Evolutionary conservation across 2,329 filamentous ascomycete genomes (phyloP).

Genomic region (Zymoseptoria pseudotritici): DNA sequence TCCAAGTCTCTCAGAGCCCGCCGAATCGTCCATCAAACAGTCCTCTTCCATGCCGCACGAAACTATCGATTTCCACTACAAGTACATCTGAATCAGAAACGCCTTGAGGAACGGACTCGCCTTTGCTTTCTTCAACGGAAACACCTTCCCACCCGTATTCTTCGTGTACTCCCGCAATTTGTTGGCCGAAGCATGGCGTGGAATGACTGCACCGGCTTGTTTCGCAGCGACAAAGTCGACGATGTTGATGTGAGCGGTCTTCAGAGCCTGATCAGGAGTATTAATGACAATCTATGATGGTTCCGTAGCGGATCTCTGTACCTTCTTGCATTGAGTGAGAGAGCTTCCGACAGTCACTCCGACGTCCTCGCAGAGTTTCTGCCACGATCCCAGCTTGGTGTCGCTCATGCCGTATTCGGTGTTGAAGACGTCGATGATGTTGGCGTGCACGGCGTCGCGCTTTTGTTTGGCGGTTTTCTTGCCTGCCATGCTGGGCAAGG

Average conservation of each 20-base stretch:
- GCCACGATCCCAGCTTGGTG: conserved; percentile 5
- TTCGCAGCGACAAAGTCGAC: conserved; percentile 14
- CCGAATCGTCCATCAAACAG: too few species aligned
- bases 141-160: conserved; percentile 5
- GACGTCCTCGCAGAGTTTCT: conserved; percentile 16
- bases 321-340: conserved; percentile 19
- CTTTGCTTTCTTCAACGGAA: conserved; percentile 16
- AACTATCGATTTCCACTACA: too few species aligned
- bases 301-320: background rate
- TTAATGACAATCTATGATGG: background rate
- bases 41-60: too few species aligned
- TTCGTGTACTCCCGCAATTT: conserved; percentile 13
- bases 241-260: conserved; percentile 13
- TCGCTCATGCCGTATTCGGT: conserved; percentile 3
- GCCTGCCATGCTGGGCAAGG: background rate
- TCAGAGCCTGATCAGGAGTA: conserved; percentile 6
- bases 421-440: conserved; percentile 6
- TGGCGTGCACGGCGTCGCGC: background rate
- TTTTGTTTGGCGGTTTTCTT: background rate
- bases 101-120: conserved; percentile 9
- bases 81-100: conserved; percentile 11
- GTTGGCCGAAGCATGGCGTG: conserved; percentile 3
- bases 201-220: background rate
- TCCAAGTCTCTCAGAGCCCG: too few species aligned
- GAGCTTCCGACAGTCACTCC: conserved; percentile 6